Evolutionary conservation across 495 filamentous ascomycete species (phyloP), one percentile per base, ranked within the genome.

Genomic region (Penicillium canariense): DNA sequence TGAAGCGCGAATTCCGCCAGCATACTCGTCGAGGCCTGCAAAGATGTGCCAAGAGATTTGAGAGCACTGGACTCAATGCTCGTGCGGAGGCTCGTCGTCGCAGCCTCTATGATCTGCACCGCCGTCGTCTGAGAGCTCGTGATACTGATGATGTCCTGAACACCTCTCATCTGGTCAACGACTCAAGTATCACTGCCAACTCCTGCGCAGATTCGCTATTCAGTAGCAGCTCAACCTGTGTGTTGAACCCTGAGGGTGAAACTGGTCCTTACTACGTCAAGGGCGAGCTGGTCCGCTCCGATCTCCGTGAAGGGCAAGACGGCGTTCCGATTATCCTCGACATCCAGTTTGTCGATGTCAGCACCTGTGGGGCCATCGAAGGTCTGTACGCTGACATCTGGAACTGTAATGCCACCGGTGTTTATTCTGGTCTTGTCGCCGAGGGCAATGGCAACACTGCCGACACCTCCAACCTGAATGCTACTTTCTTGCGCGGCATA

Each of bases 261-360:
- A 26, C 30, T 12, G 52, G 57, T 22, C 57, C 57, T 15, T 60
- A 31, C 57, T 60, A 50, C 14, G 57, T 60, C 18, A 45, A 23
- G 26, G 57, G 61, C 31, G 71, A 82, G 60, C 65, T 74, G 8
- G 75, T 84, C 62, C 79, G 81, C 35, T 66, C 56, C 17, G 62
- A 81, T 59, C 30, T 82, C 11, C 58, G 62, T 5, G 79, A 81
- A 40, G 65, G 55, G 14, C 58, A 70, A 23, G 56, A 54, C 8
- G 81, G 80, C 17, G 67, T 81, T 4, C 69, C 74, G 1, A 52
- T 81, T 45, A 74, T 78, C 53, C 51, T 81, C 2, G 78, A 81
- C 39, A 59, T 77, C 38, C 79, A 81, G 53, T 74, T 80, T 59
- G 66, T 81, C 22, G 78, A 81, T 47, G 62, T 75, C 31, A 67